Conservation (phyloP, 768 basidiomycete species). For the Tricholoma saponaceum region DNA sequence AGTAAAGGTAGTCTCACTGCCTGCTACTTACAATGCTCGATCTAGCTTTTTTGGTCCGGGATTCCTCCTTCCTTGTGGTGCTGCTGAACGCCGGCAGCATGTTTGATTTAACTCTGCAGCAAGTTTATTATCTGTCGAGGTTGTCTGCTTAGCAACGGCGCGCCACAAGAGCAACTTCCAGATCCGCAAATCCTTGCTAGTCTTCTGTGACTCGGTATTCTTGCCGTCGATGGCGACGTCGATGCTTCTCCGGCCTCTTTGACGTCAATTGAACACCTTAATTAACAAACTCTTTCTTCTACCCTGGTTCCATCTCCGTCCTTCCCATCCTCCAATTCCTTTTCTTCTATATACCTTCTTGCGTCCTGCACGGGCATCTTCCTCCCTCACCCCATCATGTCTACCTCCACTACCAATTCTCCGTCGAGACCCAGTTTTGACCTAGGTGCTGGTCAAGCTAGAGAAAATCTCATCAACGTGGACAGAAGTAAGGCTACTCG, state of each 20-base stretch:
- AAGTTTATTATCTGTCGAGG: conserved; percentile 13
- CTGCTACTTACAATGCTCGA: not conserved
- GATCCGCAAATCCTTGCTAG: conserved; percentile 38
- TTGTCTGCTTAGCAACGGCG: conserved; percentile 34
- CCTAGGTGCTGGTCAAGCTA: conserved; percentile 21
- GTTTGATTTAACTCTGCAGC: not conserved
- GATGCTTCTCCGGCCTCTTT: conserved; percentile 31
- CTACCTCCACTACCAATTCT: conserved; percentile 17
- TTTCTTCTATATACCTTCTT: conserved; percentile 26
- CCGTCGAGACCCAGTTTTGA: conserved; percentile 22
- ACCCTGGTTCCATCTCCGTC: conserved; percentile 22
- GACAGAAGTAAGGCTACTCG: conserved; percentile 12
- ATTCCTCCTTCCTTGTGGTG: not conserved
- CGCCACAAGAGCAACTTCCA: conserved; percentile 35
- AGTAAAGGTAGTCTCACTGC: not conserved
- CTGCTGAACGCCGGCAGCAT: not conserved
- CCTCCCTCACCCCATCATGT: conserved; percentile 25
- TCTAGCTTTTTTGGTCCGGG: not conserved
- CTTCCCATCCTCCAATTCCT: conserved; percentile 13
- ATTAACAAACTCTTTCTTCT: conserved; percentile 28
- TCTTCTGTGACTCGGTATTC: conserved; percentile 28
- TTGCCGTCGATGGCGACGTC: conserved; percentile 24
- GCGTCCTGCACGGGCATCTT: conserved; percentile 34
- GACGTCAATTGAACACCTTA: conserved; percentile 45
- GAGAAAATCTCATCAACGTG: conserved; percentile 8